A percentile compares a stretch with the other conserved stretches of the same genome.
Evolutionary conservation across 2,329 filamentous ascomycete species (phyloP).

Genomic region (Diaporthe capsici): DNA sequence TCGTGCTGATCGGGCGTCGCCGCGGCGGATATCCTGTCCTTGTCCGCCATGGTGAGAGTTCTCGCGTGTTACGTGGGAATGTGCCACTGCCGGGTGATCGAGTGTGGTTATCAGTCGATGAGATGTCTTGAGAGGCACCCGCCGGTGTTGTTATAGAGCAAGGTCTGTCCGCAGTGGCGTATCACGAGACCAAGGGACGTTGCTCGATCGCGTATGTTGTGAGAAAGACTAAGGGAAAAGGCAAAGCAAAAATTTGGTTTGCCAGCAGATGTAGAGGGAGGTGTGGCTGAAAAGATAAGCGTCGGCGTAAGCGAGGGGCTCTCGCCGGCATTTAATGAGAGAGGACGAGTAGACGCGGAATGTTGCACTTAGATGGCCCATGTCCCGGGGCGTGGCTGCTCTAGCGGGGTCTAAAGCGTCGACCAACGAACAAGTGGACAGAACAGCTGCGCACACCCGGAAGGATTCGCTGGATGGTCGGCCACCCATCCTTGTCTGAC

Average conservation of each 20-base stretch:
- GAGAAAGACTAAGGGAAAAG: neutral
- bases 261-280: neutral
- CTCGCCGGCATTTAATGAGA: conserved; percentile 12
- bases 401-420: neutral
- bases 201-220: neutral
- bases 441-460: neutral
- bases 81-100: too few species aligned
- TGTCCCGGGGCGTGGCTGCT: conserved; percentile 15
- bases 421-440: conserved; percentile 2
- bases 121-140: neutral
- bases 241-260: neutral
- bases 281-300: conserved; percentile 16
- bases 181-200: neutral
- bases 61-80: neutral
- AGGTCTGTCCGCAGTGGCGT: neutral
- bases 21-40: conserved; percentile 30
- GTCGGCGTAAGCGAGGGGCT: conserved; percentile 25
- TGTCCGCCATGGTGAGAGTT: conserved; percentile 30
- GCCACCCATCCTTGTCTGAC: neutral
- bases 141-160: neutral
- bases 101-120: too few species aligned
- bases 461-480: neutral
- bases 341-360: neutral
- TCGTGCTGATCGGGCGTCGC: neutral
- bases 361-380: neutral